These are phyloP conservation scores for Umbelopsis sp. DNA, from an alignment of 192 early-diverging fungal genomes.

Conservation along the genomic window DNA sequence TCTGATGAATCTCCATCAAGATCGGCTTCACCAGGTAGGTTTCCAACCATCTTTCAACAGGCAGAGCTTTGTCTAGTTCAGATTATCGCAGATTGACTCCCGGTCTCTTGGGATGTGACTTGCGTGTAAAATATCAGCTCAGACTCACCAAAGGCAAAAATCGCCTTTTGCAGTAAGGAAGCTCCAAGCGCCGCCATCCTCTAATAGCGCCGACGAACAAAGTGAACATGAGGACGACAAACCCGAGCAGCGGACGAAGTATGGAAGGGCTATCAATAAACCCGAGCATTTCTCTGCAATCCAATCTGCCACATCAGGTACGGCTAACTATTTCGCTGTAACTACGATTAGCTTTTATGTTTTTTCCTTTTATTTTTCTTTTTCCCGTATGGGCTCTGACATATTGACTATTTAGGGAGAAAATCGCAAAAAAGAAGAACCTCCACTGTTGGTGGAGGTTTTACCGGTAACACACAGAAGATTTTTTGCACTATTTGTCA, in stretches of 20 bases:
- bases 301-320: neutral
- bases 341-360: neutral
- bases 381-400: neutral
- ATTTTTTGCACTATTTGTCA: constrained; percentile 32
- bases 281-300: constrained; percentile 2
- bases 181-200: constrained; percentile 11
- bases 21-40: neutral
- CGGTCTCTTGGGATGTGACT: constrained; percentile 9
- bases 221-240: constrained; percentile 8
- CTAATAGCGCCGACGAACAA: constrained; percentile 15
- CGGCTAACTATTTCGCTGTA: neutral
- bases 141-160: constrained; percentile 18
- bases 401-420: constrained; percentile 18
- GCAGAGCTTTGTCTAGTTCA: neutral
- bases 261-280: constrained; percentile 15
- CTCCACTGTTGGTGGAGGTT: neutral
- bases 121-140: constrained; percentile 9
- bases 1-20: neutral
- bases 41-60: neutral
- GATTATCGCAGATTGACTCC: constrained; percentile 15
- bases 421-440: constrained; percentile 21
- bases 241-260: constrained; percentile 7
- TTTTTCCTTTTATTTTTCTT: neutral
- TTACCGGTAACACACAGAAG: constrained; percentile 8
- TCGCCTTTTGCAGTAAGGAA: constrained; percentile 21